Evolutionary conservation across 148 eudicot species (phyloP), one percentile per base, ranked within the genome.

Genomic region (Vaccinium vitisidaea): DNA sequence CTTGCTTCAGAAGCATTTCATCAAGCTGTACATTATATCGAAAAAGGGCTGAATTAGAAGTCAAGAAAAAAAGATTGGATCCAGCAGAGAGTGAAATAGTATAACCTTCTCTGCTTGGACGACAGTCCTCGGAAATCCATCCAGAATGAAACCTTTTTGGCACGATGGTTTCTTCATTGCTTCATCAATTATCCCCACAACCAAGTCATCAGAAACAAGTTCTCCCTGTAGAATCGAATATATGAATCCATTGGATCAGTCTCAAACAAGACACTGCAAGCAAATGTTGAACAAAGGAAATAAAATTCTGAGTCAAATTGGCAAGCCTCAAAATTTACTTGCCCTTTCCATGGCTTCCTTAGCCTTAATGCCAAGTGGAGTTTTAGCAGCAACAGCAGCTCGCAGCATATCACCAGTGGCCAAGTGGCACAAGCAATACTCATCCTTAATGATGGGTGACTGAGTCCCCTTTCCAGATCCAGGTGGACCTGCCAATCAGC

Each of bases 381-480:
- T 95, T 89, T 94, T 93, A 71, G 99, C 96, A 79, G 98, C 90
- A 87, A 90, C 98, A 77, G 98, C 96, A 88, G 98, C 98, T 90
- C 98, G 93, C 86, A 97, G 92, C 99, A 97, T 97, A 85, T 97
- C 99, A 74, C 98, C 98, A 80, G 98, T 95, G 48, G 98, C 99
- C 89, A 97, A 89, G 90, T 97, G 99, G 84, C 99, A 97, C 82
- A 97, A 89, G 89, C 99, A 97, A 85, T 92, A 94, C 88, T 97
- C 98, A 87, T 92, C 99, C 93, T 95, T 97, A 54, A 97, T 93
- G 21, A 95, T 23, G 50, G 99, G 99, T 48, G 99, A 97, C 76
- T 97, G 99, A 50, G 98, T 97, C 73, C 99, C 99, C 91, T 97
- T 97, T 7, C 99, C 99, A 18, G 98, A 97, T 83, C 98, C 99